These are phyloP conservation scores for Sequoiadendron giganteum DNA, from an alignment of 75 land plant species.

Conservation along the genomic window DNA sequence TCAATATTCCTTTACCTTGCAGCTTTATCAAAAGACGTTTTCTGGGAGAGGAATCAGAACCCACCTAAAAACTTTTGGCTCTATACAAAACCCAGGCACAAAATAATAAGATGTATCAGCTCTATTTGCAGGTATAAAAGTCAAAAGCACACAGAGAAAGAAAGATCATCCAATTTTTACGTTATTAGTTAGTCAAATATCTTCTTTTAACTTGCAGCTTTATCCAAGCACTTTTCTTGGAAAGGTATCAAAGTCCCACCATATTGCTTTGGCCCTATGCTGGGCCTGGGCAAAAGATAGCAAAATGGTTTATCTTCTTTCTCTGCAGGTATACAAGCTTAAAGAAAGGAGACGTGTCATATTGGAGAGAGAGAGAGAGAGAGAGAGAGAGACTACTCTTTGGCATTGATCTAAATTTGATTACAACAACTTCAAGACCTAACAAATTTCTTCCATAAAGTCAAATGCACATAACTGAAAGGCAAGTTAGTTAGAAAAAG, in stretches of 20 bases:
- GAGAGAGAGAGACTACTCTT: background rate
- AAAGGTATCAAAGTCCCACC: background rate
- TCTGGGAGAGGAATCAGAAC: background rate
- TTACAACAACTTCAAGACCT: background rate
- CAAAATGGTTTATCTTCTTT: background rate
- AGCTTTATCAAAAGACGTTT: background rate
- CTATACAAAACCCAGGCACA: slow-evolving; percentile 1
- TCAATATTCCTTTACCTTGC: background rate
- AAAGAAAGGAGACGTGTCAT: background rate
- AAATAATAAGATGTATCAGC: background rate
- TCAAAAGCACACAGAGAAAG: background rate
- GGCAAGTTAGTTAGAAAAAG: background rate
- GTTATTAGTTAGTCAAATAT: background rate
- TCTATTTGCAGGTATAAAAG: background rate
- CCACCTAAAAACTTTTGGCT: background rate
- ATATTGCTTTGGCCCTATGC: background rate
- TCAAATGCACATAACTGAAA: background rate
- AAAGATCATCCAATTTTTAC: background rate
- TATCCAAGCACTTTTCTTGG: background rate
- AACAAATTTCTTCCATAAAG: background rate
- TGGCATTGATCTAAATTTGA: background rate
- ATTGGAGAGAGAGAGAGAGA: background rate
- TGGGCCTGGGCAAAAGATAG: background rate
- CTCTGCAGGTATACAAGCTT: slow-evolving; percentile 3
- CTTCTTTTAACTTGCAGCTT: background rate